phyloP scores from a whole-genome alignment of 345 rosid genomes.

The Eucalyptus erythrocorys region DNA sequence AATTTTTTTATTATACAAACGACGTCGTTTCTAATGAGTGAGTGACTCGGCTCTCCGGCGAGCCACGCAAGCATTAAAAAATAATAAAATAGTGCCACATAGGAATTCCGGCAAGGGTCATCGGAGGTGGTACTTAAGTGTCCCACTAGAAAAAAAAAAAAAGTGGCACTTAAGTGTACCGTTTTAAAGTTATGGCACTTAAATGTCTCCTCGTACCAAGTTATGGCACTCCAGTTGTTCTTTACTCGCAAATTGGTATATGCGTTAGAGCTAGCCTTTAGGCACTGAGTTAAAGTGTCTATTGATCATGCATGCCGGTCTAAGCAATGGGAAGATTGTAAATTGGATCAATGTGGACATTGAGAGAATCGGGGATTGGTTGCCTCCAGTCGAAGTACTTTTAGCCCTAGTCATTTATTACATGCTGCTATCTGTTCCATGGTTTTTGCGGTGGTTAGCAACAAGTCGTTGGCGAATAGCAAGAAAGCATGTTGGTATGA shows the following conservation, averaged over 20 bases:
- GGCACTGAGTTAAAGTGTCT: slow-evolving; percentile 35
- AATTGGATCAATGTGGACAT: slow-evolving; percentile 51
- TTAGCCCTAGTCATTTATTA: slow-evolving; percentile 38
- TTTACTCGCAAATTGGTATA: slow-evolving; percentile 44
- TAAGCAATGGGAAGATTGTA: slow-evolving; percentile 31
- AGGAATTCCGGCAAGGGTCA: no score
- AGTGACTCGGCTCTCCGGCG: no score
- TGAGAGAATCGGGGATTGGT: slow-evolving; percentile 38
- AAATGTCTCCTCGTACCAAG: no score
- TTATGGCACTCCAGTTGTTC: no score
- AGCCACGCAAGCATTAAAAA: no score
- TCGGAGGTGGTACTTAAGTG: no score
- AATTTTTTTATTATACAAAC: no score
- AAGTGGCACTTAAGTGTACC: no score
- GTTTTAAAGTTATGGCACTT: no score
- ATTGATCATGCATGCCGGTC: slow-evolving; percentile 18
- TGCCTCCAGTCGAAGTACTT: slow-evolving; percentile 42
- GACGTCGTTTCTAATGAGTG: no score
- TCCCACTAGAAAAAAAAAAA: no score
- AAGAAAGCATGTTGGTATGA: slow-evolving; percentile 8
- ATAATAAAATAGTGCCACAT: no score
- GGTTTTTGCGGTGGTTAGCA: slow-evolving; percentile 45
- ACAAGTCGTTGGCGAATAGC: slow-evolving; percentile 46
- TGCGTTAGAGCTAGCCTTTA: slow-evolving; percentile 38
- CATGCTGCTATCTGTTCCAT: slow-evolving; percentile 35